Evolutionary conservation across 768 basidiomycete species (phyloP), one percentile per base, ranked within the genome.

Genomic region (Kwoniella pini): DNA sequence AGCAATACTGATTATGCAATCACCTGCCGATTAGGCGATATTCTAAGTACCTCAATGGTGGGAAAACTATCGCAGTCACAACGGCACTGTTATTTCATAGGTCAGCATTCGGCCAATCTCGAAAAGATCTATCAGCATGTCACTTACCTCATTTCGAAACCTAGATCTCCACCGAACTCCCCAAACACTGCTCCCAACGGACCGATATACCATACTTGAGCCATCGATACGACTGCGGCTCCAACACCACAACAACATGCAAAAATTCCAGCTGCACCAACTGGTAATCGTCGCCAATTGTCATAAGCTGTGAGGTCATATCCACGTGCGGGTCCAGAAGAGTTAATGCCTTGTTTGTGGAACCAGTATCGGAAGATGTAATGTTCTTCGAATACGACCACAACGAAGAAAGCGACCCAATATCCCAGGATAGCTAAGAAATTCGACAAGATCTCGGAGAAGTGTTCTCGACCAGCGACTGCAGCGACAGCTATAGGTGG

Each of bases 271-370:
- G 84, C 84, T 10, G 81, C 54, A 5, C 84, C 84, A 0, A 82
- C 44, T 0, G 84, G 84, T 17, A 85, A 80, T 79, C 64, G 75
- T 27, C 73, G 72, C 4, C 80, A 80, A 1, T 64, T 68, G 57
- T 85, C 84, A 78, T 82, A 85, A 53, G 81, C 82, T 13, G 79
- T 77, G 54, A 85, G 57, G 61, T 84, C 81, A 61, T 85, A 85
- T n/a, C 84, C 84, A 24, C 59, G 40, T 1, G 81, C 82, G 7
- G 84, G 67, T 19, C 57, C 57, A 43, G 27, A 40, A 0, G 57
- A 39, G 26, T 40, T 31, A 28, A 12, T 10, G 15, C 57, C 48
- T 30, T 51, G 33, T 10, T 15, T 28, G 27, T 57, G 55, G 1
- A 67, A 71, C 43, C 65, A 70, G 5, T 80, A 63, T 55, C 84